Base-by-base conservation (phyloP, 2,329 filamentous ascomycete genomes). In the Diaporthe amygdali region DNA sequence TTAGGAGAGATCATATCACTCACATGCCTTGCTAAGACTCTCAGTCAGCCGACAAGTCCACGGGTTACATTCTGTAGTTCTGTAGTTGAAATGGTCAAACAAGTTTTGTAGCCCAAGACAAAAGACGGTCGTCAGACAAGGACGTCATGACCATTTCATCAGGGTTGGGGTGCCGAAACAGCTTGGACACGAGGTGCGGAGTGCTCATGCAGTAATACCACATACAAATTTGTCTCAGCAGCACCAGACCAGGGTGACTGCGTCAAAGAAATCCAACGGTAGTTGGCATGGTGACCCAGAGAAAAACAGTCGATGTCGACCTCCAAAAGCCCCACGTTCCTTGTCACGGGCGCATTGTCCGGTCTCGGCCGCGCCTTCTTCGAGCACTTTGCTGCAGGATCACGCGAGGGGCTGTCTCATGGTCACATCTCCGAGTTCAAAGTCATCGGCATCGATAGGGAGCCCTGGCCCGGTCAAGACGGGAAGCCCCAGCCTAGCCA, bases 291-390 rank as follows among this genome's bases (percentile, higher is more conserved):
- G 66, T 46, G 51, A 2, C 41, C 25, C 39, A 32, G 12, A 30
- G 8, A 56, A 2, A 27, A 49, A 1, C 9, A 41, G 22, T 14
- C 54, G 8, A 8, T 15, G 1, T 12, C 27, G 15, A 3, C 51
- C 1, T 22, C 67, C 7, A 44, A 51, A 10, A 15, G 5, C 1
- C 68, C 71, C 34, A 32, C 39, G 5, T 54, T 72, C 14, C 17
- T 72, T 5, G 25, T 72, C 22, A 72, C 71, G 4, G 71, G 71
- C 68, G 71, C 71, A 14, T 63, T 56, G 12, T 72, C 71, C 30
- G 71, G 71, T 44, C 71, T 72, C 63, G 71, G 71, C 51, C 68
- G 68, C 55, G 71, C 68, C 9, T 72, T 70, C 61, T 70, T 72
- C 61, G 34, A 70, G 46, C 71, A 72, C 54, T 72, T 68, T 17